Base-by-base conservation (phyloP, 2,329 filamentous ascomycete genomes). In the Juglanconis juglandina region DNA sequence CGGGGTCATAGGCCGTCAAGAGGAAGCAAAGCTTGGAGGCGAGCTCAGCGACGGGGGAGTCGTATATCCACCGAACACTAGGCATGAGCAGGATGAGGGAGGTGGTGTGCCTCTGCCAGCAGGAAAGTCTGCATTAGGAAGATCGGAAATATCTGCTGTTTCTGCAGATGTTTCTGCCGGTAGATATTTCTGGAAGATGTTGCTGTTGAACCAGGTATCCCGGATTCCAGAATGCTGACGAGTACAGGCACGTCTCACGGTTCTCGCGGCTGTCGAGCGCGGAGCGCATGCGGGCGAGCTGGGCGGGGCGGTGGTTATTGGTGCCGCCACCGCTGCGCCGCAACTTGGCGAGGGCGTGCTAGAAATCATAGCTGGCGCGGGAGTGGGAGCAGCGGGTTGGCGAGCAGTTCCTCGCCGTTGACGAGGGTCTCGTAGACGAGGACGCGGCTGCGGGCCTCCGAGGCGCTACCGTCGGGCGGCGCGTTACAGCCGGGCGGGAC, bases 181-280 rank as follows among this genome's bases (percentile, higher is more conserved):
- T n/a, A n/a, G n/a, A n/a, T n/a, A n/a, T n/a, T n/a, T n/a, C n/a
- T n/a, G n/a, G n/a, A n/a, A n/a, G n/a, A n/a, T n/a, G n/a, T n/a
- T n/a, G n/a, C n/a, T n/a, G n/a, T n/a, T n/a, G n/a, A n/a, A n/a
- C n/a, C n/a, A n/a, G n/a, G n/a, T n/a, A n/a, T n/a, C n/a, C n/a
- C n/a, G n/a, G n/a, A n/a, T n/a, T n/a, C n/a, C n/a, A n/a, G n/a
- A n/a, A n/a, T n/a, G n/a, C n/a, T n/a, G n/a, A n/a, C n/a, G n/a
- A 17, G 17, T 2, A 17, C 17, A 17, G n/a, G n/a, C n/a, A n/a
- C n/a, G n/a, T n/a, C n/a, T 97, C 92, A 56, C 93, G 87, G 68
- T 94, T 95, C 75, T 97, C 93, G 32, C 88, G 84, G 52, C 89
- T 89, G 66, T 92, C 89, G 11, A 96, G 81, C 30, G 94, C 80